Percentiles rank a stretch among this genome's conserved stretches.
Evolutionary conservation across 495 filamentous ascomycete species (phyloP).

Genomic region (Daldinia vernicosa): DNA sequence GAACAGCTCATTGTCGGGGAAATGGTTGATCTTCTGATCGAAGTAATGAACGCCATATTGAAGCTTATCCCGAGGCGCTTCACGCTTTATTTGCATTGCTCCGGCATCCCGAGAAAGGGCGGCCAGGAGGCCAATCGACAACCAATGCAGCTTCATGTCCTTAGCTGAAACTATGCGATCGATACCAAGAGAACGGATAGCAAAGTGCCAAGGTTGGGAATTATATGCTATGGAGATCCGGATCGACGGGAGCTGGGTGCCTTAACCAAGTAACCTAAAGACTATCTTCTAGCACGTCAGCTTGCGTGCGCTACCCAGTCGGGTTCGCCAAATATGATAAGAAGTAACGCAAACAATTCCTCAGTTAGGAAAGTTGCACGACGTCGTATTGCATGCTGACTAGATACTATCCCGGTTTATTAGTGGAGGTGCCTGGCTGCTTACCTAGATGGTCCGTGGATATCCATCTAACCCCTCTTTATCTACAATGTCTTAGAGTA

Average conservation of each 20-base stretch:
- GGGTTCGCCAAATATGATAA: conserved; percentile 9
- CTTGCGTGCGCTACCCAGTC: conserved; percentile 16
- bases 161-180: not conserved
- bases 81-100: conserved; percentile 26
- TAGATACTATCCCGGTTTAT: conserved; percentile 11
- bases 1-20: conserved; percentile 48
- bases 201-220: not conserved
- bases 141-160: conserved; percentile 30
- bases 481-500: no score
- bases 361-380: conserved; percentile 20
- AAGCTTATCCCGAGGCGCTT: conserved; percentile 30
- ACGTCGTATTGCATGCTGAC: conserved; percentile 25
- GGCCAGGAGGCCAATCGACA: conserved; percentile 27
- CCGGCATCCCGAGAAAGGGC: conserved; percentile 10
- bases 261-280: not conserved
- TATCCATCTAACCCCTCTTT: no score
- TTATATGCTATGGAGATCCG: conserved; percentile 17
- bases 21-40: conserved; percentile 53
- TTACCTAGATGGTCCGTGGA: not conserved
- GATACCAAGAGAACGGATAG: conserved; percentile 1
- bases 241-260: conserved; percentile 15
- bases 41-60: conserved; percentile 41
- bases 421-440: conserved; percentile 19
- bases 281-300: conserved; percentile 9
- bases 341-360: conserved; percentile 18